Base-by-base conservation (phyloP, 306 rosid genomes). In the Mimosa bimucronata region DNA sequence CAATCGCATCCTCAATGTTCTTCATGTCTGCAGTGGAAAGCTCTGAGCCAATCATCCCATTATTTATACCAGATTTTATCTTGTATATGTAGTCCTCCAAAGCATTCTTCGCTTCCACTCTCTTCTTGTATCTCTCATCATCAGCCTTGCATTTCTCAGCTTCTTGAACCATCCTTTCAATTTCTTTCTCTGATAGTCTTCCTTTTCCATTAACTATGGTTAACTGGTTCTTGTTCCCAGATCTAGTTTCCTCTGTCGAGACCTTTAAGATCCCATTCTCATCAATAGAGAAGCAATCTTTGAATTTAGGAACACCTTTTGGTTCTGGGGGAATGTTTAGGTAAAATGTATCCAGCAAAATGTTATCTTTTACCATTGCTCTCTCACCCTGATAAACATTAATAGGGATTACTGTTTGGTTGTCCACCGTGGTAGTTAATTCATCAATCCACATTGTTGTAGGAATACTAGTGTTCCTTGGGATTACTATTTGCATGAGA, bases 321-420 rank as follows among this genome's bases (percentile, higher is more conserved):
- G 50, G 50, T 44, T 44, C 14, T 44, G 50, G 50, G 16, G 50
- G 16, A 44, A 12, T 12, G 14, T 13, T 44, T 10, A 44, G 1
- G 0, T 12, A 0, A 44, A 44, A 44, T 0, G 50, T 10, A 44
- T 44, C 50, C 15, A 44, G 4, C 5, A 0, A 44, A 3, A 1
- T 2, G 50, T 44, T 44, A 44, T 44, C 50, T 0, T 44, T 44
- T 2, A 1, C 50, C 4, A 2, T 44, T 44, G 50, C 4, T 44
- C 50, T 44, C 50, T 44, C 50, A 44, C 50, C 50, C 4, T 44
- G 50, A 3, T 2, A 44, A 44, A 44, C 2, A 44, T 0, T 0
- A 2, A 44, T 1, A 0, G 5, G 0, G 5, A 13, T 0, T 0
- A 0, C 1, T 44, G 16, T 44, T 44, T 44, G 50, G 50, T 44